A percentile compares a stretch with the other conserved stretches of the same genome.
Evolutionary conservation across 176 grass and related monocot genomes (phyloP).

Genomic region (Phyllostachys edulis): DNA sequence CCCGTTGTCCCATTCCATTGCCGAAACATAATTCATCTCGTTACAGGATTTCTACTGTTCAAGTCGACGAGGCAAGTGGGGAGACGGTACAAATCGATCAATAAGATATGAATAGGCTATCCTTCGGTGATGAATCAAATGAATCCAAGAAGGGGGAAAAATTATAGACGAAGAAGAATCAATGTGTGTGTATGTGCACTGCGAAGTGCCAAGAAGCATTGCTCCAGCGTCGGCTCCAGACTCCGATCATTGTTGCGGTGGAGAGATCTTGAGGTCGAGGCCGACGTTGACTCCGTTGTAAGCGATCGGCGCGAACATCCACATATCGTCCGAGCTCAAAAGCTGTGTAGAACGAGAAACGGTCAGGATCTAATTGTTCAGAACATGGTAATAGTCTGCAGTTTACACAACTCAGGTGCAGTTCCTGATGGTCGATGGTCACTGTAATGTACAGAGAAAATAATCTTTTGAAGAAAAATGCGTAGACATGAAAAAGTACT

Average conservation of each 20-base stretch:
- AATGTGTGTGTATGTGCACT: slow-evolving; percentile 7
- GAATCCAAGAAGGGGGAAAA: slow-evolving; percentile 14
- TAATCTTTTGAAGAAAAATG: neutral
- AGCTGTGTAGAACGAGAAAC: slow-evolving; percentile 39
- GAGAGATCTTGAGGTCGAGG: slow-evolving; percentile 85
- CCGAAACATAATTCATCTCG: neutral
- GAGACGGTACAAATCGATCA: neutral
- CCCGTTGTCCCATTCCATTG: neutral
- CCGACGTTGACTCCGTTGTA: slow-evolving; percentile 94
- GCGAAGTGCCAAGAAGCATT: slow-evolving; percentile 10
- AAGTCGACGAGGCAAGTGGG: too few species aligned
- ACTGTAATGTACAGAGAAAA: neutral
- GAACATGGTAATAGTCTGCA: neutral
- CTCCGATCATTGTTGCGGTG: slow-evolving; percentile 46
- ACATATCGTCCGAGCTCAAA: slow-evolving; percentile 87
- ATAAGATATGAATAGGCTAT: neutral
- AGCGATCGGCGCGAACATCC: slow-evolving; percentile 94
- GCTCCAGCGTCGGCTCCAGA: neutral
- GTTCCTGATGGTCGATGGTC: neutral
- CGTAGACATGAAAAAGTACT: neutral
- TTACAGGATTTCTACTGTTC: neutral
- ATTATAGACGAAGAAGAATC: neutral
- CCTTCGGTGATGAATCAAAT: slow-evolving; percentile 17
- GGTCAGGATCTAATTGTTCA: neutral
- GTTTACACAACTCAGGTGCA: neutral